A percentile compares a stretch with the other conserved stretches of the same genome.
Conservation (phyloP, 1,139 yeast genomes). For the Debaryomycetaceae sp. region DNA sequence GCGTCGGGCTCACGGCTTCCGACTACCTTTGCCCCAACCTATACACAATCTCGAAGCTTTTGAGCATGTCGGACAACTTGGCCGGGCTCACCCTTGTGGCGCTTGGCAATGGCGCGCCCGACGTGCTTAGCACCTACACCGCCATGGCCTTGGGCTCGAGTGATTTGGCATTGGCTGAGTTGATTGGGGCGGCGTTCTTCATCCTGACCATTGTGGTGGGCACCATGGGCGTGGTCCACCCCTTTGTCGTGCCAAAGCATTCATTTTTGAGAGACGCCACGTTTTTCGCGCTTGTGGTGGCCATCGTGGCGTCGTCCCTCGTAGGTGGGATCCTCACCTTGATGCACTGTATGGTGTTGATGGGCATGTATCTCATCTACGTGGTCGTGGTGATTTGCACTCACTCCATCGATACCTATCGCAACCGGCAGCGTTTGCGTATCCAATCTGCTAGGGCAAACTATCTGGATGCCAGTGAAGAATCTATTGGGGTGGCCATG, state of each 20-base stretch:
- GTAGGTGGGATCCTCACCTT: conserved; percentile 42
- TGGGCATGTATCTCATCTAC: conserved; percentile 48
- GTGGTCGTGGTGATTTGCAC: conserved; percentile 40
- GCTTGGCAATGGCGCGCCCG: conserved; percentile 91
- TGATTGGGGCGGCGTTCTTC: conserved; percentile 80
- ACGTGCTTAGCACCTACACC: conserved; percentile 76
- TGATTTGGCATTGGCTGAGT: conserved; percentile 80
- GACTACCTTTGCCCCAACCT: conserved; percentile 75
- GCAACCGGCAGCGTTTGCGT: too few species aligned
- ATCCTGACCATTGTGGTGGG: conserved; percentile 77
- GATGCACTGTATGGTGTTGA: conserved; percentile 44
- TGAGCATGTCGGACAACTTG: conserved; percentile 68
- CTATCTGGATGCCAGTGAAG: conserved; percentile 14
- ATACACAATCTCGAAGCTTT: conserved; percentile 51
- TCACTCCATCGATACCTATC: conserved; percentile 26
- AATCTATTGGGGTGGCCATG: conserved; percentile 20
- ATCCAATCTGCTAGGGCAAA: too few species aligned
- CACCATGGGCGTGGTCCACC: conserved; percentile 62
- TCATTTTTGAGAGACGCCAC: conserved; percentile 52
- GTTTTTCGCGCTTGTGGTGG: conserved; percentile 47
- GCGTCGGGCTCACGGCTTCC: conserved; percentile 71
- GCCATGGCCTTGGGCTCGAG: conserved; percentile 70
- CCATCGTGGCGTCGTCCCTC: conserved; percentile 38
- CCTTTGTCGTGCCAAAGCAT: conserved; percentile 52
- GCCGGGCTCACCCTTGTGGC: conserved; percentile 89